Percentiles rank a stretch among this genome's conserved stretches.
phyloP scores from a whole-genome alignment of 768 basidiomycete species.

The Crepidotus variabilis region DNA sequence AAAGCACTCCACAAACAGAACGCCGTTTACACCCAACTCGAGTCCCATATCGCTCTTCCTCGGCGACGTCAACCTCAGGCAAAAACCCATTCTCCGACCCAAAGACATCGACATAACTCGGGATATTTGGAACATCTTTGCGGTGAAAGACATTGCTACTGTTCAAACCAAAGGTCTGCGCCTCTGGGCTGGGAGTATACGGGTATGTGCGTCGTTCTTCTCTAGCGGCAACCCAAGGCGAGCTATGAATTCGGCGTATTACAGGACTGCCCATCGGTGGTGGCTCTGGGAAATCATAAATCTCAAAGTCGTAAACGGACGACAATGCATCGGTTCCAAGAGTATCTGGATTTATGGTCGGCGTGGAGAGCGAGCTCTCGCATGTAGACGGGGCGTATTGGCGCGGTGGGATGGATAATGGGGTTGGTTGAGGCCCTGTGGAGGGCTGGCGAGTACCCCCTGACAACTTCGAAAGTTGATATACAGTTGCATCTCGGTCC shows the following conservation, averaged over 20 bases:
- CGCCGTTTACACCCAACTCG: background rate
- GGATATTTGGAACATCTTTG: background rate
- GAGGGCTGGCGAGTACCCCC: background rate
- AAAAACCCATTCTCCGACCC: background rate
- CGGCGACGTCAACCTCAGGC: background rate
- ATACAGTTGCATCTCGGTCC: no score
- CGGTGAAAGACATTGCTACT: background rate
- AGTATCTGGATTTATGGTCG: background rate
- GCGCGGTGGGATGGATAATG: background rate
- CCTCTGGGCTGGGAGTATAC: background rate
- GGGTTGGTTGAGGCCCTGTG: background rate
- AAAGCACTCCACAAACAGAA: background rate
- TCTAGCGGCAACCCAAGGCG: conserved; percentile 31
- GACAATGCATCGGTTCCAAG: conserved; percentile 27
- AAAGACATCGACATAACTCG: background rate
- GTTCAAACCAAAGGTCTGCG: background rate
- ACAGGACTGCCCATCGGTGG: conserved; percentile 36
- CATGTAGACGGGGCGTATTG: background rate
- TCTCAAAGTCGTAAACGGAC: conserved; percentile 26
- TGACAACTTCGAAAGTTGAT: background rate
- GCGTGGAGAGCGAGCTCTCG: conserved; percentile 4
- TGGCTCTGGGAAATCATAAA: conserved; percentile 38
- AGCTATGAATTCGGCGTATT: conserved; percentile 40
- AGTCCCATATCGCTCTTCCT: background rate
- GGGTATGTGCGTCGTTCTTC: background rate